Percentiles rank a stretch among this genome's conserved stretches.
These are phyloP conservation scores for Glycyrrhiza uralensis DNA, from an alignment of 306 rosid genomes.

Conservation along the genomic window DNA sequence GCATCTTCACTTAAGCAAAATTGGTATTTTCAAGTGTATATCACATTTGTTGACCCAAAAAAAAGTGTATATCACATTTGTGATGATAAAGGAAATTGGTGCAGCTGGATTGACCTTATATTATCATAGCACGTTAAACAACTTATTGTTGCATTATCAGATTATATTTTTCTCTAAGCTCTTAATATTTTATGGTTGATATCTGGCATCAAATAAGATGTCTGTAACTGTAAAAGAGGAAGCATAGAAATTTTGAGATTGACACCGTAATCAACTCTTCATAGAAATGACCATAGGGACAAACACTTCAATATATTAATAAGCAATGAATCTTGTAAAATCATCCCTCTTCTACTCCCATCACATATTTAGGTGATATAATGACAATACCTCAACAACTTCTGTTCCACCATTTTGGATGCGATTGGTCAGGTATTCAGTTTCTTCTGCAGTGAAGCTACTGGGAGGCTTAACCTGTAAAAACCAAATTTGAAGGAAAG, in stretches of 20 bases:
- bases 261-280: not conserved
- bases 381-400: slow-evolving; percentile 80
- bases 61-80: not conserved
- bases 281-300: not conserved
- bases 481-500: slow-evolving; percentile 12
- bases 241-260: not conserved
- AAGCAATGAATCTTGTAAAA: not conserved
- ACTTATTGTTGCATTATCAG: not conserved
- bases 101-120: not conserved
- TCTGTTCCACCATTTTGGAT: slow-evolving; percentile 99
- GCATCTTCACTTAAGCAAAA: not conserved
- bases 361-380: not conserved
- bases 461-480: slow-evolving; percentile 91
- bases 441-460: slow-evolving; percentile 70
- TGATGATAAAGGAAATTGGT: not conserved
- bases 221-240: not conserved
- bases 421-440: slow-evolving; percentile 76
- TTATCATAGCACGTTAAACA: not conserved
- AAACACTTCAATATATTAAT: not conserved
- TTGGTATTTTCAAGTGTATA: not conserved
- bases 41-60: too few species aligned
- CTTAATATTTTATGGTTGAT: not conserved
- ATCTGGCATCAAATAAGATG: not conserved
- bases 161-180: not conserved
- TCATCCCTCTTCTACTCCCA: slow-evolving; percentile 9